Conservation (phyloP, 257 asterid genomes). For the Solanum appendiculatum region DNA sequence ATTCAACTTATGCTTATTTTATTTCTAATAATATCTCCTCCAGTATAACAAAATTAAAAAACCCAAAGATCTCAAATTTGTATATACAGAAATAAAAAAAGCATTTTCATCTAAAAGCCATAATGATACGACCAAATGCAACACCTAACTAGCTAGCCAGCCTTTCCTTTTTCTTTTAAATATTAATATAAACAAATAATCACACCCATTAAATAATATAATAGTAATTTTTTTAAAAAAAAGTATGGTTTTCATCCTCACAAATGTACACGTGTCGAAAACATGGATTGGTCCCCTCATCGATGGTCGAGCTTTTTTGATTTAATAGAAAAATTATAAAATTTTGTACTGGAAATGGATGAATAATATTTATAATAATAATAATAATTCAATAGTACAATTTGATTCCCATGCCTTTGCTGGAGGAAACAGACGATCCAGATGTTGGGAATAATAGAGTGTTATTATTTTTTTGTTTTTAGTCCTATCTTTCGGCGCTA, state of each 20-base stretch:
- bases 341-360: neutral
- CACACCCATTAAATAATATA: neutral
- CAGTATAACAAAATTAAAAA: neutral
- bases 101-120: neutral
- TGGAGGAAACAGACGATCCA: constrained; percentile 42
- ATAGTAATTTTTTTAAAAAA: neutral
- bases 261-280: neutral
- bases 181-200: neutral
- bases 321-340: neutral
- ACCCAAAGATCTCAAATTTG: neutral
- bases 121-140: neutral
- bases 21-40: neutral
- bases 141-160: neutral
- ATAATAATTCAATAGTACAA: neutral
- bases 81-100: neutral
- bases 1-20: neutral
- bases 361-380: neutral
- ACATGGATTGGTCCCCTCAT: constrained; percentile 31
- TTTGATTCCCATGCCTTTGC: constrained; percentile 27
- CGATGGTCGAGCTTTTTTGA: constrained; percentile 19
- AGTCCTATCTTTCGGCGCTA: constrained; percentile 6
- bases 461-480: neutral
- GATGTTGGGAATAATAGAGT: constrained; percentile 38
- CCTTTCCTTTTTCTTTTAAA: neutral
- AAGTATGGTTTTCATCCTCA: neutral